Evolutionary conservation across 2,329 filamentous ascomycete species (phyloP).

Genomic region (Harringtonia lauricola): DNA sequence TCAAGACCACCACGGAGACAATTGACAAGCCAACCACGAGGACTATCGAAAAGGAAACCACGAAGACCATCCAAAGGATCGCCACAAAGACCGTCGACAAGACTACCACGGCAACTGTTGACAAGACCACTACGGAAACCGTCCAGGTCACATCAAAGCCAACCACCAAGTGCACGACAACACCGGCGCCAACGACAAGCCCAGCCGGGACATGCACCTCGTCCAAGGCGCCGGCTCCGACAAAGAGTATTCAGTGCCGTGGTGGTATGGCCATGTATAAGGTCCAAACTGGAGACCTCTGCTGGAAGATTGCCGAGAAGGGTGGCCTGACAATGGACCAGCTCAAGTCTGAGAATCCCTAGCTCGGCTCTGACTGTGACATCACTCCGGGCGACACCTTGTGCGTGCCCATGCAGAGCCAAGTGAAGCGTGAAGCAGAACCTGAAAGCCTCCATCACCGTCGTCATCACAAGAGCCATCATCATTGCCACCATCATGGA

Average conservation of each 20-base stretch:
- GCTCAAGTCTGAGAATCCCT: conserved; percentile 1
- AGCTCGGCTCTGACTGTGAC: conserved; percentile 1
- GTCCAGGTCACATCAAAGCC: background rate
- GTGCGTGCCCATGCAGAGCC: background rate
- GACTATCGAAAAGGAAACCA: background rate
- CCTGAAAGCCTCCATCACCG: background rate
- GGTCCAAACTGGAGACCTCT: conserved; percentile 2
- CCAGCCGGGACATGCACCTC: too few species aligned
- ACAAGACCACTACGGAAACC: background rate
- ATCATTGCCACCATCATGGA: background rate
- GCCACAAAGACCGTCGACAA: background rate
- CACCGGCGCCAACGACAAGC: too few species aligned
- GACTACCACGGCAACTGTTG: background rate
- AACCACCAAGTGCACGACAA: background rate
- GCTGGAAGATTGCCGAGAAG: conserved; percentile 3
- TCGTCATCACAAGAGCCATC: background rate
- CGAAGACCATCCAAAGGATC: background rate
- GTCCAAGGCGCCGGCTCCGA: too few species aligned
- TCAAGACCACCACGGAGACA: background rate
- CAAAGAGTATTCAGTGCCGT: too few species aligned
- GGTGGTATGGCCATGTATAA: background rate
- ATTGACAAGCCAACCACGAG: too few species aligned
- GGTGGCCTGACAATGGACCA: conserved; percentile 1
- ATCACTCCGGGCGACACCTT: conserved; percentile 3
- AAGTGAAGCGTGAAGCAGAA: background rate